Evolutionary conservation across 768 basidiomycete genomes (phyloP).

Genomic region (Pulveroboletus ravenelii): DNA sequence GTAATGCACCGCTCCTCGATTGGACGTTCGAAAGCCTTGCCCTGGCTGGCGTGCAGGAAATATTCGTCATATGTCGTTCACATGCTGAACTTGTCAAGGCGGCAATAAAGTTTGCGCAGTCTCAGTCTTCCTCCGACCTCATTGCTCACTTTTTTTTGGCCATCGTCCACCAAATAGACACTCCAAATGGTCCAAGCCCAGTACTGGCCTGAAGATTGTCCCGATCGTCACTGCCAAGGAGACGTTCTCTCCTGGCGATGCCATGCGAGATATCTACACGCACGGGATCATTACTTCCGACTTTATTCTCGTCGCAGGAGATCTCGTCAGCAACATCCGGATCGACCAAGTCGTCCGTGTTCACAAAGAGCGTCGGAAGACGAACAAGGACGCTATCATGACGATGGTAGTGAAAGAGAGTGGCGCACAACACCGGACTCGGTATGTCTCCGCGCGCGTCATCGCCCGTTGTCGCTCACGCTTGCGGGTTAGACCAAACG

Average conservation of each 20-base stretch:
- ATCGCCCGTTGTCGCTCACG: constrained; percentile 1
- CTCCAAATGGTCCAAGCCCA: constrained; percentile 82
- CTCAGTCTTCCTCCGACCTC: constrained; percentile 9
- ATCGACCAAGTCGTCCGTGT: constrained; percentile 85
- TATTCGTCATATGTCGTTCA: constrained; percentile 91
- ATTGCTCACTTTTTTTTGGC: constrained; percentile 6
- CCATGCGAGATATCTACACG: constrained; percentile 90
- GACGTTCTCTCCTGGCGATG: constrained; percentile 85
- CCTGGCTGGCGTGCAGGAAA: constrained; percentile 92
- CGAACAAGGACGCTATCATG: constrained; percentile 93
- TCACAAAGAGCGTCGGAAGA: constrained; percentile 83
- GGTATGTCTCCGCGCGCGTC: constrained; percentile 40
- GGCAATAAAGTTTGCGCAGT: constrained; percentile 65
- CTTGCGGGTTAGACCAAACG: constrained; percentile 47
- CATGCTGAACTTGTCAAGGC: constrained; percentile 82
- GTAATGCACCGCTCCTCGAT: constrained; percentile 88
- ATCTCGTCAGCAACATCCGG: constrained; percentile 88
- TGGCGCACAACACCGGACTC: constrained; percentile 65
- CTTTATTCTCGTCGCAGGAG: constrained; percentile 87
- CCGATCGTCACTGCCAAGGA: constrained; percentile 84
- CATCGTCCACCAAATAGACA: constrained; percentile 40
- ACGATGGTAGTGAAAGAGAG: constrained; percentile 89
- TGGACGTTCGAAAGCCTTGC: constrained; percentile 97
- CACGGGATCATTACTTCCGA: constrained; percentile 87
- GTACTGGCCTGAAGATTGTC: constrained; percentile 74